Base-by-base conservation (phyloP, 371 early-diverging fungal genomes). In the Mortierella sp. region DNA sequence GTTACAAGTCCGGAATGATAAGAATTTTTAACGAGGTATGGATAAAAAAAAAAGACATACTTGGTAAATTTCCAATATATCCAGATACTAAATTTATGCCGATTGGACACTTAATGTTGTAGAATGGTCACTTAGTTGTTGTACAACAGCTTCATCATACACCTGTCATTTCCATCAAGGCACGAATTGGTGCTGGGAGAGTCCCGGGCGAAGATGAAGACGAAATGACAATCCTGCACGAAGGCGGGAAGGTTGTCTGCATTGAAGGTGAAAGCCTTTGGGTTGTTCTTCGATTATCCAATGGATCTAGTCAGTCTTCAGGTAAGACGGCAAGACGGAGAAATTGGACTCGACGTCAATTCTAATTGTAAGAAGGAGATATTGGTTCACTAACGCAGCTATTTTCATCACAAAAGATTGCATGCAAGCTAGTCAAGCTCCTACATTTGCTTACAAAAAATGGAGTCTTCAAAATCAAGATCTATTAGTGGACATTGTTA, bases 221-320 rank as follows among this genome's bases (percentile, higher is more conserved):
- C 64, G 90, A 90, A 22, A 87, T 90, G 65, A 88, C 89, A 0
- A 84, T 90, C 9, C 47, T 90, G 15, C 89, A 88, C 59, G 73
- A 85, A 49, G 84, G 82, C 19, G 87, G 87, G 28, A 80, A 77
- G 7, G 87, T 89, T 8, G 88, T 90, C 4, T 87, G 88, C 47
- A 89, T 90, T 34, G 88, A 89, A 29, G 90, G 90, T 9, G 89
- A 90, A 29, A 88, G 87, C 63, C 70, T 90, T 4, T 90, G 90
- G 90, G 86, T 87, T 73, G 89, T 86, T 17, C 72, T 90, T 15
- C 74, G 89, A 7, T 85, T 88, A 15, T 90, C 88, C 35, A 88
- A 84, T 51, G 70, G 79, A 3, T 63, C 74, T 0, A 66, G 66
- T 23, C 73, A 70, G 15, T 19, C 54, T 12, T 53, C 70, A 43